These are phyloP conservation scores for Beauveria rudraprayagi DNA, from an alignment of 2,329 filamentous ascomycete genomes.

Conservation along the genomic window DNA sequence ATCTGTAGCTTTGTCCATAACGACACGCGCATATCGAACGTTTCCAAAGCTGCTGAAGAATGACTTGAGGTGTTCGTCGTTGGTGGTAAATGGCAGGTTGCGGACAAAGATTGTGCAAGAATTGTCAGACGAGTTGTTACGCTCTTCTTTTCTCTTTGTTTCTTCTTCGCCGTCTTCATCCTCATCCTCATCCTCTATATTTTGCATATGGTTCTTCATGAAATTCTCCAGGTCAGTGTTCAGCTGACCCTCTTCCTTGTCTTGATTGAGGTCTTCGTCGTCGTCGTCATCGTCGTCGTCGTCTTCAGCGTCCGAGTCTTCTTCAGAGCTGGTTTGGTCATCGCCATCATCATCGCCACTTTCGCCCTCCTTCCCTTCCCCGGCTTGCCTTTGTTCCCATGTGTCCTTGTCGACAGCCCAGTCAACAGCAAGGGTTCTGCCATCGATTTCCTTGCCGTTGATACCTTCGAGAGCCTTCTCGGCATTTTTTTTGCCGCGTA, in stretches of 20 bases:
- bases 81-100: slow-evolving; percentile 84
- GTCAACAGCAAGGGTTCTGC: slow-evolving; percentile 82
- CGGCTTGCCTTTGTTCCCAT: slow-evolving; percentile 61
- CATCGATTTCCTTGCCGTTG: slow-evolving; percentile 87
- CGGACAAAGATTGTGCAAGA: slow-evolving; percentile 81
- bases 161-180: slow-evolving; percentile 38
- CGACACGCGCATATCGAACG: slow-evolving; percentile 85
- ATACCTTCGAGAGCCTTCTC: slow-evolving; percentile 77
- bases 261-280: slow-evolving; percentile 23
- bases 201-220: slow-evolving; percentile 48
- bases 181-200: slow-evolving; percentile 50
- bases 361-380: slow-evolving; percentile 20
- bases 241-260: slow-evolving; percentile 32
- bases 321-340: slow-evolving; percentile 17
- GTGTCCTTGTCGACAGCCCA: slow-evolving; percentile 90
- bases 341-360: slow-evolving; percentile 23
- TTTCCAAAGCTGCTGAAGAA: slow-evolving; percentile 85
- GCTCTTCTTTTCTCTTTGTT: slow-evolving; percentile 20
- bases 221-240: slow-evolving; percentile 45
- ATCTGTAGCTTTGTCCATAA: slow-evolving; percentile 77
- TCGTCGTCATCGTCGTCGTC: slow-evolving; percentile 23
- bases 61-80: slow-evolving; percentile 71
- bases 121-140: slow-evolving; percentile 45
- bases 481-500: slow-evolving; percentile 83
- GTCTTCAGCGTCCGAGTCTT: slow-evolving; percentile 18